phyloP scores from a whole-genome alignment of 768 basidiomycete genomes.

The Mycena olivaceomarginata region DNA sequence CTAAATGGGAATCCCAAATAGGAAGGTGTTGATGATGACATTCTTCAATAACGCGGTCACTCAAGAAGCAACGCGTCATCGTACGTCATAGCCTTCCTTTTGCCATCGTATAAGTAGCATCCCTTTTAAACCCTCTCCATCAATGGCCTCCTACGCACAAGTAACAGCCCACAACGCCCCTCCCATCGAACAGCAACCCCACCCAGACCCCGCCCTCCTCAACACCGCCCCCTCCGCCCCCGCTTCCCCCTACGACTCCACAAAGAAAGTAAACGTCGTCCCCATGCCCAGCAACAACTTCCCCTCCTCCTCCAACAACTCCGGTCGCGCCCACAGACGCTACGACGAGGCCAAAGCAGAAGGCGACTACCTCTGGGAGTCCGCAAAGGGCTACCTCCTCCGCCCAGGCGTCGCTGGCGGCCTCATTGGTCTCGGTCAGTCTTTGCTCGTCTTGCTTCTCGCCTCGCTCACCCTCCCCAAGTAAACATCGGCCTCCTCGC shows the following conservation, averaged over 20 bases:
- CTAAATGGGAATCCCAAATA: too few species aligned
- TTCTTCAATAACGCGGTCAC: too few species aligned
- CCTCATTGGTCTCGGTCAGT: slow-evolving; percentile 77
- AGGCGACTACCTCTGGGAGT: slow-evolving; percentile 70
- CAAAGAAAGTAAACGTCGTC: slow-evolving; percentile 75
- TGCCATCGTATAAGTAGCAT: not conserved
- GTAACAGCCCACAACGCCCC: slow-evolving; percentile 77
- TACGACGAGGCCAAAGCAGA: slow-evolving; percentile 69
- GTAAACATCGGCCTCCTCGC: slow-evolving; percentile 85
- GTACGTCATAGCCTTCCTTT: too few species aligned
- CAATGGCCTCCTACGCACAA: slow-evolving; percentile 86
- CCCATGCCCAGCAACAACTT: slow-evolving; percentile 62
- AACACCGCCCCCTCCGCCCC: slow-evolving; percentile 68
- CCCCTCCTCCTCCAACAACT: slow-evolving; percentile 7
- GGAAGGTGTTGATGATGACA: too few species aligned
- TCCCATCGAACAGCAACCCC: slow-evolving; percentile 69
- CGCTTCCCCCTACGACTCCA: slow-evolving; percentile 64
- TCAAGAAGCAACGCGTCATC: too few species aligned
- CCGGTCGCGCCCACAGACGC: slow-evolving; percentile 55
- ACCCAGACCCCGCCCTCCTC: slow-evolving; percentile 78
- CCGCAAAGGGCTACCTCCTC: slow-evolving; percentile 72
- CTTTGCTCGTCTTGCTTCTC: not conserved
- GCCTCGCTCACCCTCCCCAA: slow-evolving; percentile 48
- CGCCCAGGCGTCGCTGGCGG: slow-evolving; percentile 85
- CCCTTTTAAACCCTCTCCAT: not conserved